phyloP scores from a whole-genome alignment of 345 rosid species.

The Corchorus capsularis region DNA sequence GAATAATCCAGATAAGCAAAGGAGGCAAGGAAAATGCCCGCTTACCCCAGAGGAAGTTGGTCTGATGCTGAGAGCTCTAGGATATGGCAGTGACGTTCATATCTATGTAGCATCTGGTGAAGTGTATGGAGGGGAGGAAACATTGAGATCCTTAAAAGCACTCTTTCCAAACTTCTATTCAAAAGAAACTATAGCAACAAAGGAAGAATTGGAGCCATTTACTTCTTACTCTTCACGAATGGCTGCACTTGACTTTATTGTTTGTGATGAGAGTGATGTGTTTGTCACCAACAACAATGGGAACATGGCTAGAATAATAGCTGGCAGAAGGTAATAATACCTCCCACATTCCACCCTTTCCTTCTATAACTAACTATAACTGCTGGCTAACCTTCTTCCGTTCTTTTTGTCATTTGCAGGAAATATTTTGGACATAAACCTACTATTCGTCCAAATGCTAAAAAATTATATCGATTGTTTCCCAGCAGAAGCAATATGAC shows the following conservation, averaged over 20 bases:
- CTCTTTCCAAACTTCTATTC: constrained; percentile 89
- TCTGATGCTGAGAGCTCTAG: constrained; percentile 91
- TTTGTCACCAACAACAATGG: constrained; percentile 98
- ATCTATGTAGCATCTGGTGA: constrained; percentile 99
- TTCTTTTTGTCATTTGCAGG: constrained; percentile 43
- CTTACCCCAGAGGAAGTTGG: constrained; percentile 98
- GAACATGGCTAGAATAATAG: constrained; percentile 92
- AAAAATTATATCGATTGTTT: constrained; percentile 78
- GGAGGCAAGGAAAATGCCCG: constrained; percentile 98
- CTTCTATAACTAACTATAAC: constrained; percentile 4
- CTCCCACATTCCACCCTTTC: constrained; percentile 14
- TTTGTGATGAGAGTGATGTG: constrained; percentile 93
- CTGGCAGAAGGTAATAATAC: constrained; percentile 81
- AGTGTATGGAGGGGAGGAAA: constrained; percentile 84
- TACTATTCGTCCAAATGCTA: constrained; percentile 93
- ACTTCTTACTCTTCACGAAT: constrained; percentile 87
- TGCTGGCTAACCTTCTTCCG: constrained; percentile 17
- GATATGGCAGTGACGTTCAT: constrained; percentile 87
- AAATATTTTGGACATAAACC: constrained; percentile 93
- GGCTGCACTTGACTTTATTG: constrained; percentile 98
- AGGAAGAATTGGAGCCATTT: constrained; percentile 75
- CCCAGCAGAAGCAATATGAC: constrained; percentile 61
- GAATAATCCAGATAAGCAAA: constrained; percentile 79
- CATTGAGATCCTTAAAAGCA: constrained; percentile 76
- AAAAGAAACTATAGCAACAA: constrained; percentile 79